These are phyloP conservation scores for Pyronema omphalodes DNA, from an alignment of 495 filamentous ascomycete species.

Conservation along the genomic window DNA sequence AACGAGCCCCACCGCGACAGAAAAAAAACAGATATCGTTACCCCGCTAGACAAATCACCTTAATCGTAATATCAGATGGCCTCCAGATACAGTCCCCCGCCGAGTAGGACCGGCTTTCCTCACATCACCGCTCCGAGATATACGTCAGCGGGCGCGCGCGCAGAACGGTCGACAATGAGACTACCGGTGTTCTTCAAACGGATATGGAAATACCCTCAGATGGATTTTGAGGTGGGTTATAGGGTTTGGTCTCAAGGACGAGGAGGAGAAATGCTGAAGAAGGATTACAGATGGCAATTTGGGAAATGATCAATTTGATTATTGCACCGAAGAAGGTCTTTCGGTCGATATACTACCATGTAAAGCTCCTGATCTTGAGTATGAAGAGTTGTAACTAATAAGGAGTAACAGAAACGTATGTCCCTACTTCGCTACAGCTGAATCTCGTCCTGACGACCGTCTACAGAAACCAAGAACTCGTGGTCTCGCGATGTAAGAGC, in stretches of 20 bases:
- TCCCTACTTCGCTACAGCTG: conserved; percentile 5
- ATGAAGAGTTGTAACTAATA: conserved; percentile 1
- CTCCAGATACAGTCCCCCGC: conserved; percentile 18
- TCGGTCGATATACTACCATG: conserved; percentile 58
- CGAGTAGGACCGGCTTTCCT: conserved; percentile 14
- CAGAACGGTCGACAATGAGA: conserved; percentile 16
- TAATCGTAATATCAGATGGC: background rate
- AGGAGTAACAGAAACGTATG: conserved; percentile 39
- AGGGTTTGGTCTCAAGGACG: background rate
- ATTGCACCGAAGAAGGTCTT: conserved; percentile 64
- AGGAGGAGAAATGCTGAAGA: conserved; percentile 6
- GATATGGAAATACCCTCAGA: conserved; percentile 48
- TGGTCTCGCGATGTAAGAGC: conserved; percentile 41
- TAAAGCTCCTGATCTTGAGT: conserved; percentile 22
- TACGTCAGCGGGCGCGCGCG: conserved; percentile 9
- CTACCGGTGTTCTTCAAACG: conserved; percentile 23
- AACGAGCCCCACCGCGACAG: too few relatives aligned
- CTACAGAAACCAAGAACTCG: conserved; percentile 54
- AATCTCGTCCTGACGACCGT: conserved; percentile 9
- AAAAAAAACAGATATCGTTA: too few relatives aligned
- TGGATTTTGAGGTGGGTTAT: conserved; percentile 44
- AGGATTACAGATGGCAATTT: conserved; percentile 35
- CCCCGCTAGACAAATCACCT: background rate
- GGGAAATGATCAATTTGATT: conserved; percentile 59
- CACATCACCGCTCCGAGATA: conserved; percentile 14